Evolutionary conservation across 169 alveolate genomes (phyloP).

Genomic region (Plasmodium falciparum): DNA sequence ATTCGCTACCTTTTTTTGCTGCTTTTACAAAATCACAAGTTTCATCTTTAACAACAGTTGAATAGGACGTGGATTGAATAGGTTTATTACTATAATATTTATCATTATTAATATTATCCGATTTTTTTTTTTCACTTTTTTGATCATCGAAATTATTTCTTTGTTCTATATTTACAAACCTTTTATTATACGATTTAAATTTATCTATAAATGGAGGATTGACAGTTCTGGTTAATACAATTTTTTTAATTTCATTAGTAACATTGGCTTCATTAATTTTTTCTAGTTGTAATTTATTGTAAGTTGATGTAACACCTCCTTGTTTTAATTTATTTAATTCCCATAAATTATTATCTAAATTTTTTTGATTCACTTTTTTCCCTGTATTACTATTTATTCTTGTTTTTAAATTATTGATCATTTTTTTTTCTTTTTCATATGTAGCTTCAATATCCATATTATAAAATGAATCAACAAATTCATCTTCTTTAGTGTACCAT

Average conservation of each 20-base stretch:
- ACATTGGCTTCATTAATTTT: constrained; percentile 88
- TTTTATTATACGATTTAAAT: constrained; percentile 60
- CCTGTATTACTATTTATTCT: constrained; percentile 60
- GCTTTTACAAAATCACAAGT: constrained; percentile 97
- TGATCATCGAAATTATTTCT: neutral
- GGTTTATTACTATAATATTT: constrained; percentile 74
- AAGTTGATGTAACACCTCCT: constrained; percentile 91
- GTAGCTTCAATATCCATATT: constrained; percentile 55
- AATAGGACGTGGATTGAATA: constrained; percentile 80
- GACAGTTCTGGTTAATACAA: constrained; percentile 93
- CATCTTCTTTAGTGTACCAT: constrained; percentile 76
- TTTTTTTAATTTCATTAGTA: constrained; percentile 92
- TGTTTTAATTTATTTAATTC: constrained; percentile 95
- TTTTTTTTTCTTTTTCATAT: constrained; percentile 59
- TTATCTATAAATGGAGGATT: constrained; percentile 97
- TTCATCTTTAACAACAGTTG: constrained; percentile 95
- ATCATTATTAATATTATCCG: constrained; percentile 86
- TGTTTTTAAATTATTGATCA: constrained; percentile 46
- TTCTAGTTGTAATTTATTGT: constrained; percentile 85
- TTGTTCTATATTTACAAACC: constrained; percentile 7
- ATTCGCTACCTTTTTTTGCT: constrained; percentile 97
- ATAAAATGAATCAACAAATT: constrained; percentile 63
- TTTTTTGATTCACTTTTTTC: constrained; percentile 87
- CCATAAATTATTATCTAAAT: constrained; percentile 96
- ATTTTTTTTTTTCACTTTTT: constrained; percentile 78